These are phyloP conservation scores for Arthroderma uncinatum DNA, from an alignment of 2,329 filamentous ascomycete species.

Conservation along the genomic window DNA sequence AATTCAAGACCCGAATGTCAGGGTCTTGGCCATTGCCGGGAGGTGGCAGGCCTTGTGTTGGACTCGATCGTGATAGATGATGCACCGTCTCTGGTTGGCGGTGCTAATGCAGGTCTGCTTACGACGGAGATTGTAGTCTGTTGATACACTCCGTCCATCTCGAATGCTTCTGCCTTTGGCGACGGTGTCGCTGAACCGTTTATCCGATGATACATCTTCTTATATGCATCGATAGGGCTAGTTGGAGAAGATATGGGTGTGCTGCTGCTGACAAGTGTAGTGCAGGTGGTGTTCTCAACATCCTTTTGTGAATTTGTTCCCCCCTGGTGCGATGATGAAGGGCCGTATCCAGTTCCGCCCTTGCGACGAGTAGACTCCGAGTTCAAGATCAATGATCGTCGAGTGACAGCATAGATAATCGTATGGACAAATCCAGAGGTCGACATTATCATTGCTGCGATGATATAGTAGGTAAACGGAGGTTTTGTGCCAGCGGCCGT, in stretches of 20 bases:
- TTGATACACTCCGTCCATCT: neutral
- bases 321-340: neutral
- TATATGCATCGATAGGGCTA: neutral
- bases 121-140: neutral
- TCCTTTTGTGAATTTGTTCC: neutral
- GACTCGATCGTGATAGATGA: neutral
- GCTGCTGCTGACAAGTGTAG: neutral
- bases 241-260: neutral
- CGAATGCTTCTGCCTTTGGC: neutral
- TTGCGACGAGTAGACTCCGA: neutral
- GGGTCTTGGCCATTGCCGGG: neutral
- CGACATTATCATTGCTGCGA: conserved; percentile 45
- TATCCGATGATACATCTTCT: conserved; percentile 1
- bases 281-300: neutral
- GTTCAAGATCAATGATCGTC: conserved; percentile 41
- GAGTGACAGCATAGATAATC: conserved; percentile 46
- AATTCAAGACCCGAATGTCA: neutral
- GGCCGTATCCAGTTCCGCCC: neutral
- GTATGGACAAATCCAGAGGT: conserved; percentile 49
- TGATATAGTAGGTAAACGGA: conserved; percentile 36
- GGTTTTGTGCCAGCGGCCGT: conserved; percentile 25
- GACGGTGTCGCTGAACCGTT: neutral
- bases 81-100: neutral
- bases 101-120: neutral
- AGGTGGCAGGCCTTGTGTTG: neutral